Conservation (phyloP, 768 basidiomycete species). For the Antrodiella citrinella region DNA sequence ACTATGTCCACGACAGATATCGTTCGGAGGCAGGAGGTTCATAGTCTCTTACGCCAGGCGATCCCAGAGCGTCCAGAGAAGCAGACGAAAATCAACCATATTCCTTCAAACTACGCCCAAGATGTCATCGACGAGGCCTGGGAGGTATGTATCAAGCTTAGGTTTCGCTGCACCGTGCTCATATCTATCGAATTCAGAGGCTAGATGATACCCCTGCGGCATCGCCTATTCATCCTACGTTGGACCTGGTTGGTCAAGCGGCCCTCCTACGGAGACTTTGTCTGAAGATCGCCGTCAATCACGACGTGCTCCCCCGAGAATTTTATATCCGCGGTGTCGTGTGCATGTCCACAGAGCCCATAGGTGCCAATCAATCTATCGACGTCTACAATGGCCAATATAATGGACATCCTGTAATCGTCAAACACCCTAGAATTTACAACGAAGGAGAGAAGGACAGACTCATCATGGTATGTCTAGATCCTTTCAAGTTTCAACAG, state of each 20-base stretch:
- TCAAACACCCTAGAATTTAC: not conserved
- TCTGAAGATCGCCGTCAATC: not conserved
- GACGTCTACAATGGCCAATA: not conserved
- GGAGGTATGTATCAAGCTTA: not conserved
- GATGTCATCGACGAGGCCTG: not conserved
- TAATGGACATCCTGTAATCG: not conserved
- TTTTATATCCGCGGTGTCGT: not conserved
- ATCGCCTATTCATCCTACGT: not conserved
- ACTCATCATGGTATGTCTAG: no score
- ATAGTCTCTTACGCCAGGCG: not conserved
- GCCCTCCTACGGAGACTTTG: not conserved
- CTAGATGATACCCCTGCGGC: not conserved
- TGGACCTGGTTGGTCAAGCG: not conserved
- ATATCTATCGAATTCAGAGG: not conserved
- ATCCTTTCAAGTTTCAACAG: no score
- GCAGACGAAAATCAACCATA: not conserved
- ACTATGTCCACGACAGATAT: no score
- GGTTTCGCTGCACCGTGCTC: no score
- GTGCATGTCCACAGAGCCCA: not conserved
- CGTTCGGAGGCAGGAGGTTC: not conserved
- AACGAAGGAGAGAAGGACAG: not conserved
- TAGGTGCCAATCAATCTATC: not conserved
- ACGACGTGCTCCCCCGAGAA: not conserved
- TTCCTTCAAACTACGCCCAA: not conserved
- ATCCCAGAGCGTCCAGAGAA: not conserved